Conservation (phyloP, 2,329 filamentous ascomycete species). For the Nigrospora sphaerica region DNA sequence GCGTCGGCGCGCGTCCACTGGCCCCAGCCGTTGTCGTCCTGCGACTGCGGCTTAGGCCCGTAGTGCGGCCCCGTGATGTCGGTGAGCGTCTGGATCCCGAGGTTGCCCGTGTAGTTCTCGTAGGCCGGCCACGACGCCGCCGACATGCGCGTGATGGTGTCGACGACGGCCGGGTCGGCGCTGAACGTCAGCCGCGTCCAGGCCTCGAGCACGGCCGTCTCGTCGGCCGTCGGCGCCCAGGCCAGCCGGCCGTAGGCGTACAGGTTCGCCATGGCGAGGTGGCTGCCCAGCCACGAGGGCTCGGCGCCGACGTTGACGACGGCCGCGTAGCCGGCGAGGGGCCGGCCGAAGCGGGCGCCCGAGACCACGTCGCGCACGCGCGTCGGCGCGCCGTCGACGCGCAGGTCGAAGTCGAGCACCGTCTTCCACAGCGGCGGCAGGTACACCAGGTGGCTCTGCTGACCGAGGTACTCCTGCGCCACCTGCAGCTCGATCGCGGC, state of each 20-base stretch:
- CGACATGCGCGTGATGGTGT: constrained; percentile 54
- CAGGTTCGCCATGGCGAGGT: constrained; percentile 64
- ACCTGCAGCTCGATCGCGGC: constrained; percentile 59
- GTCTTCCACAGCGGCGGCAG: constrained; percentile 62
- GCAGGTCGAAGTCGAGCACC: constrained; percentile 60
- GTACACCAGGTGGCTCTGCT: constrained; percentile 64
- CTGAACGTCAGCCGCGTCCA: constrained; percentile 66
- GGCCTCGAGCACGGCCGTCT: constrained; percentile 47
- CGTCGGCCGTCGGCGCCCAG: constrained; percentile 50
- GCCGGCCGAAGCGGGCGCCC: constrained; percentile 50
- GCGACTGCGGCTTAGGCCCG: constrained; percentile 59
- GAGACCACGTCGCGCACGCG: constrained; percentile 53
- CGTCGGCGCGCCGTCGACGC: constrained; percentile 48
- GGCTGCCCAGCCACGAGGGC: constrained; percentile 61
- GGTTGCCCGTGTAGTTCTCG: constrained; percentile 63
- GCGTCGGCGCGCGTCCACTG: constrained; percentile 64
- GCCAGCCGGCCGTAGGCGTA: constrained; percentile 63
- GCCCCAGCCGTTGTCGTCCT: constrained; percentile 63
- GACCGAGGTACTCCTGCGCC: constrained; percentile 63
- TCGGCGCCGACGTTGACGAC: constrained; percentile 63
- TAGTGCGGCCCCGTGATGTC: constrained; percentile 63
- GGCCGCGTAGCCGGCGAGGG: constrained; percentile 54
- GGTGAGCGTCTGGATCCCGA: constrained; percentile 62
- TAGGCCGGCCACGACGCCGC: constrained; percentile 66
- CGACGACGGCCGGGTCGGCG: constrained; percentile 42